phyloP scores from a whole-genome alignment of 352 stramenopile species.

The Stramenopiles sp. region DNA sequence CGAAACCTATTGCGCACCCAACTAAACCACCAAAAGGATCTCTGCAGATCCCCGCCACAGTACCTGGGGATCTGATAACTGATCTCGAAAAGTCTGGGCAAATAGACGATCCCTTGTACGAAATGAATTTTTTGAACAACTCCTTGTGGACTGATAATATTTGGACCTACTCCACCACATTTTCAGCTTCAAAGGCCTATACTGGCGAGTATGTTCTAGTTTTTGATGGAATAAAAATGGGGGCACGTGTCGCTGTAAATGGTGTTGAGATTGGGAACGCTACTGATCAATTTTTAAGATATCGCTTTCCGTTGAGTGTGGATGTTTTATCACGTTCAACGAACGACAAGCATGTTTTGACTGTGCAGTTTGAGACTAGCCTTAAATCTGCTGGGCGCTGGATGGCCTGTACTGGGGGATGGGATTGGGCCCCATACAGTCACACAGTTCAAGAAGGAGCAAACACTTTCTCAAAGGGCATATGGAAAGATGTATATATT shows the following conservation, averaged over 20 bases:
- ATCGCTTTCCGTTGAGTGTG: not conserved
- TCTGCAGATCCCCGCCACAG: not conserved
- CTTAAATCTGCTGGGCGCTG: conserved; percentile 13
- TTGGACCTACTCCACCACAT: not conserved
- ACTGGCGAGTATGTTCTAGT: not conserved
- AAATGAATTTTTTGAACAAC: not conserved
- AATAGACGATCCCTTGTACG: not conserved
- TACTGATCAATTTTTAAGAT: not conserved
- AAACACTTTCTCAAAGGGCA: conserved; percentile 4
- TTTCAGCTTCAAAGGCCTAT: not conserved
- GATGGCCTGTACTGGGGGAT: conserved; percentile 24
- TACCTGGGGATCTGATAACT: conserved; percentile 4
- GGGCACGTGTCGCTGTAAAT: not conserved
- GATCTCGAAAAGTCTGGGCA: not conserved
- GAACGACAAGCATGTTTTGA: not conserved
- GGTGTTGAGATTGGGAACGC: not conserved
- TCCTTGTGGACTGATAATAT: not conserved
- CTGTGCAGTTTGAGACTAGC: not conserved
- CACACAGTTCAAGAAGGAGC: not conserved
- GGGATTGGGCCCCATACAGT: conserved; percentile 24
- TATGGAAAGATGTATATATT: not conserved
- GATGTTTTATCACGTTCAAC: not conserved
- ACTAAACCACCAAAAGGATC: not conserved
- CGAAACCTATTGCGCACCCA: not conserved
- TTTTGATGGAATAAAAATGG: conserved; percentile 8